Evolutionary conservation across 768 basidiomycete species (phyloP), one percentile per base, ranked within the genome.

Genomic region (Termitomyces sp.): DNA sequence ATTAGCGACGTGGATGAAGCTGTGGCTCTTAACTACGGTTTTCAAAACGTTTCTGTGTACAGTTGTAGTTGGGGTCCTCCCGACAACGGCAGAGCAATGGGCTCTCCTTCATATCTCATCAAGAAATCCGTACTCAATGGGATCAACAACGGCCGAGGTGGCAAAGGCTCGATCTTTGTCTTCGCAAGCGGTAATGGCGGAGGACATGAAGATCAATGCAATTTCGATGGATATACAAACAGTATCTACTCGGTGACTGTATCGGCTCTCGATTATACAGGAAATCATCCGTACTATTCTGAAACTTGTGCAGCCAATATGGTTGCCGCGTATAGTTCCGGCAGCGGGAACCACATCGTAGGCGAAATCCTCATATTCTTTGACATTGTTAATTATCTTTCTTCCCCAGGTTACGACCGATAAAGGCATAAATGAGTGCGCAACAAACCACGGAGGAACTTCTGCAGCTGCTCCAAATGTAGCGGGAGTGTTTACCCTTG

Each of bases 221-320:
- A 99, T 69, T 98, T 98, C 66, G 96, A 98, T 63, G 97, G 97
- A 7, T 99, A 98, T 68, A 98, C 97, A 5, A 99, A 99, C 68
- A 92, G 89, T 64, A 95, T 98, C 58, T 98, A 92, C 70, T 91
- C 90, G 9, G 85, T 99, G 41, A 98, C 96, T 0, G 92, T 99
- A 33, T 86, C 93, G n/a, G 91, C 97, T 0, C 78, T 98, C 56
- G 96, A 98, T 65, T 84, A 88, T 67, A 89, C 88, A 65, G 96
- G 94, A 18, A 68, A 94, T 22, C 96, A 96, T 64, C 97, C 97
- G 16, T 93, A 89, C 66, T 98, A 99, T 64, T 98, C 96, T 2
- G 97, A 99, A 70, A 72, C 91, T 20, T 99, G 97, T 65, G 87
- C 96, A 9, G 97, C 97, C 9, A 97, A 98, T 70, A 86, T 99